Base-by-base conservation (phyloP, 2,329 filamentous ascomycete species). In the Chaetomium globosum region DNA sequence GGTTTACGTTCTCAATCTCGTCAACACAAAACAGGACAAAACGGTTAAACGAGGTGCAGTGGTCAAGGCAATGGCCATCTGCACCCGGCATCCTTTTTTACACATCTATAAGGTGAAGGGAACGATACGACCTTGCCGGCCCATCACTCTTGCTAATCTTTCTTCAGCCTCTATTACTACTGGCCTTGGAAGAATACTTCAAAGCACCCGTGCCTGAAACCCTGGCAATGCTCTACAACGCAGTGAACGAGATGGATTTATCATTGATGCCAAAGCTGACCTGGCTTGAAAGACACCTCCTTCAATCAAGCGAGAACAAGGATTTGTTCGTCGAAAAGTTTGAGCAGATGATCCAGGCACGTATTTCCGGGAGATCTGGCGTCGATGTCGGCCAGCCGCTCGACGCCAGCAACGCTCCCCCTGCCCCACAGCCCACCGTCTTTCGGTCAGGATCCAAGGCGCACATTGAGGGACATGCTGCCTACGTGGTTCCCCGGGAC, bases 241-340 rank as follows among this genome's bases (percentile, higher is more conserved):
- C 95, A 1, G 91, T 99, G 68, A 99, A 99, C 76, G 88, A 87
- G 61, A 99, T 99, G 95, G 95, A 99, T 73, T 83, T 99, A 65
- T 97, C 94, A 0, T 81, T 98, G 16, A 91, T 99, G 87, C 95
- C 95, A 0, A 89, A 85, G 70, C 81, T 99, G 60, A 96, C 90
- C 66, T 80, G 89, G 43, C 85, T 97, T 8, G 95, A 99, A 78
- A 86, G 90, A 59, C 88, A 92, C 71, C 88, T 99, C 61, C 78
- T 99, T 30, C 92, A 97, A 75, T 88, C 91, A 9, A 96, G 90
- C 75, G 93, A 97, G 72, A 93, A 93, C 72, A 96, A 96, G 75
- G 95, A 99, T 75, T 87, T 99, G 72, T 99, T 99, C 74, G 86
- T 97, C 36, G 95, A 99, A 75, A 99, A 98, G 75, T 99, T 99